Percentiles rank a stretch among this genome's conserved stretches.
Evolutionary conservation across 345 rosid genomes (phyloP).

Genomic region (Zanthoxylum bungeanum): DNA sequence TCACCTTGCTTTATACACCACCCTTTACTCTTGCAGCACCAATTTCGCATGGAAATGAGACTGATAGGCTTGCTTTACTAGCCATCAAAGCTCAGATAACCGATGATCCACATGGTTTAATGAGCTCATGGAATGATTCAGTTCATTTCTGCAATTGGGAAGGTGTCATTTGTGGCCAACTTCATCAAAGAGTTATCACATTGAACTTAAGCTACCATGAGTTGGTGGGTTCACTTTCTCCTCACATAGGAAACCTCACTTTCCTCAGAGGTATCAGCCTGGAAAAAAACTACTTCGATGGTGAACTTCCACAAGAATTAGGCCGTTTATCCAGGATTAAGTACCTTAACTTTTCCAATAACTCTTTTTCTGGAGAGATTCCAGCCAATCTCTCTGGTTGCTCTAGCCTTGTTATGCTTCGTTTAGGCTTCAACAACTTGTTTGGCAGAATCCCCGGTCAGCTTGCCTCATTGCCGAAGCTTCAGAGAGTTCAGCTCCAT

Average conservation of each 20-base stretch:
- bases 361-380: constrained; percentile 7
- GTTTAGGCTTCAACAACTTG: constrained; percentile 11
- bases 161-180: constrained; percentile 22
- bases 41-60: background rate
- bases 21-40: background rate
- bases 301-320: constrained; percentile 17
- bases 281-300: constrained; percentile 10
- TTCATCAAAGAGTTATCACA: constrained; percentile 18
- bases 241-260: constrained; percentile 22
- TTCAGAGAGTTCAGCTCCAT: constrained; percentile 7
- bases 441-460: constrained; percentile 13
- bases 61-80: constrained; percentile 15
- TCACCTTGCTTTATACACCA: too few relatives aligned
- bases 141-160: constrained; percentile 24
- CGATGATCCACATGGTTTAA: constrained; percentile 9
- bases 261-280: constrained; percentile 15
- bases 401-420: background rate
- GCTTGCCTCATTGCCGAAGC: constrained; percentile 17
- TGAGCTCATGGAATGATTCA: constrained; percentile 23
- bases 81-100: constrained; percentile 15
- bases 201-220: constrained; percentile 9
- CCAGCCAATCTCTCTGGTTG: constrained; percentile 10
- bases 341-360: constrained; percentile 3
- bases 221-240: constrained; percentile 25
- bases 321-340: constrained; percentile 15